Conservation (phyloP, 164 flowering plant genomes). For the Buxus sempervirens region DNA sequence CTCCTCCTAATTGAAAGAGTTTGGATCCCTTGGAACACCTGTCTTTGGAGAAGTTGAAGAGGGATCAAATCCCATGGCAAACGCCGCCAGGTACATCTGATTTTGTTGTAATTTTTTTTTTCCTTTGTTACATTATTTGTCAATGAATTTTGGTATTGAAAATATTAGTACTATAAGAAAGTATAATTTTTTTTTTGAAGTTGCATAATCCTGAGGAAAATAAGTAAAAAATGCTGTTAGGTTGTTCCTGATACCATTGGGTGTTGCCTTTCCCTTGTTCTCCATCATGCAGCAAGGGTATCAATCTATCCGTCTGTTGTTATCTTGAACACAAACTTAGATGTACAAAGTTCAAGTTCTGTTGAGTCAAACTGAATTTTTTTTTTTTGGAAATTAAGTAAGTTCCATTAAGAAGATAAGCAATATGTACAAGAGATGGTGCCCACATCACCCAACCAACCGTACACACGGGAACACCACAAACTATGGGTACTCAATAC, state of each 20-base stretch:
- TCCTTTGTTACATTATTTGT: conserved; percentile 8
- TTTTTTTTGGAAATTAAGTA: too few species aligned
- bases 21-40: conserved; percentile 29
- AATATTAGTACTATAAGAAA: neutral
- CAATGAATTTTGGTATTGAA: conserved; percentile 14
- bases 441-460: too few species aligned
- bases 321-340: neutral
- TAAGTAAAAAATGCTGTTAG: too few species aligned
- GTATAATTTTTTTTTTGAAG: neutral
- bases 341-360: neutral
- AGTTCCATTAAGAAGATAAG: too few species aligned
- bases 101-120: conserved; percentile 10
- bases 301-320: neutral
- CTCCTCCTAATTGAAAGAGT: conserved; percentile 23
- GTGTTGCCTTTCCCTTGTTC: neutral
- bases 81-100: conserved; percentile 78
- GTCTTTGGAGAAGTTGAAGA: conserved; percentile 45
- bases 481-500: too few species aligned
- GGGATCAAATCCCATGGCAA: conserved; percentile 66
- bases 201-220: neutral
- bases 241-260: too few species aligned
- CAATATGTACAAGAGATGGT: too few species aligned
- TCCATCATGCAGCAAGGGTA: neutral
- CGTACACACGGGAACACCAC: too few species aligned
- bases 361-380: too few species aligned